Evolutionary conservation across 2,329 filamentous ascomycete genomes (phyloP).

Genomic region (Acarospora socialis): DNA sequence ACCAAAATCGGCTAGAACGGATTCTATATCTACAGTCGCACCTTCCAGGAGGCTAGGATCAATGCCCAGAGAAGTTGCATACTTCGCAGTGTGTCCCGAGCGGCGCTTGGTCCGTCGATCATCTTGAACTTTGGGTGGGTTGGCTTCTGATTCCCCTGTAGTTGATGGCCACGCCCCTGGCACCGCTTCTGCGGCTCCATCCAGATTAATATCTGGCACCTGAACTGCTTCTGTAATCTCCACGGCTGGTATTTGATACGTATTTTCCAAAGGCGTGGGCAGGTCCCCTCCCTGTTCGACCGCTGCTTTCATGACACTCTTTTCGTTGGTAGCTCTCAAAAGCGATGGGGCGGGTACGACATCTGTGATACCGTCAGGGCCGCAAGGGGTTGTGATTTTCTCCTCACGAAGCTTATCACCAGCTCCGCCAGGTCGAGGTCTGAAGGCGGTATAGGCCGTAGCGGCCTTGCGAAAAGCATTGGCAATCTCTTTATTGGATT

Average conservation of each 20-base stretch:
- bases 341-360: constrained; percentile 67
- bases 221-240: too few relatives aligned
- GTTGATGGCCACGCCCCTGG: too few relatives aligned
- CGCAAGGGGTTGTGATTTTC: constrained; percentile 41
- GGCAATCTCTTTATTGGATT: constrained; percentile 57
- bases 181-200: too few relatives aligned
- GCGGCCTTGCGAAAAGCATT: constrained; percentile 70
- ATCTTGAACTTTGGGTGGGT: constrained; percentile 28
- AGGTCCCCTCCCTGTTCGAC: too few relatives aligned
- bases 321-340: constrained; percentile 26
- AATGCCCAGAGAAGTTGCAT: constrained; percentile 62
- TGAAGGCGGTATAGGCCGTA: constrained; percentile 58
- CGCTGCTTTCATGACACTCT: constrained; percentile 22
- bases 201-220: too few relatives aligned
- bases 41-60: constrained; percentile 64
- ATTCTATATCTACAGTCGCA: constrained; percentile 65
- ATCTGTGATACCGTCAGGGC: constrained; percentile 76
- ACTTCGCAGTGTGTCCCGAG: constrained; percentile 62
- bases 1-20: constrained; percentile 71
- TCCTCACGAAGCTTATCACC: constrained; percentile 59
- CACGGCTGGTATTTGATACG: too few relatives aligned
- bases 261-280: too few relatives aligned
- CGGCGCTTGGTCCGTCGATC: constrained; percentile 46
- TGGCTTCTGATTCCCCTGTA: constrained; percentile 6
- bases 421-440: constrained; percentile 74